phyloP scores from a whole-genome alignment of 768 basidiomycete genomes.

The Kwoniella newhampshirensis region DNA sequence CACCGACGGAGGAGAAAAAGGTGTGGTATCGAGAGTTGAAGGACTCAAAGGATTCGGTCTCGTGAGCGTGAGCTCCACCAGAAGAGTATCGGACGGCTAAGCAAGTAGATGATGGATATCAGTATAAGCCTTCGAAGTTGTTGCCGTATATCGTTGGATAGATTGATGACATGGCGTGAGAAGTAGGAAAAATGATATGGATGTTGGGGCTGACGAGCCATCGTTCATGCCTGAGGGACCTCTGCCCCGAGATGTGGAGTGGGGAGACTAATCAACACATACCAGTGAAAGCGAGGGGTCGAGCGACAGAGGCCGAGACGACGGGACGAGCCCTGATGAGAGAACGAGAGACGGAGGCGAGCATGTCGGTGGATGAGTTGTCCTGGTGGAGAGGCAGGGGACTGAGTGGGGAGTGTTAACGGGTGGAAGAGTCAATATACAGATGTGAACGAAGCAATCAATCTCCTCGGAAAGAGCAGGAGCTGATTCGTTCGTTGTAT shows the following conservation, averaged over 20 bases:
- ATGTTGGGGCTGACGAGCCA: background rate
- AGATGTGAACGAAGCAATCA: too few relatives aligned
- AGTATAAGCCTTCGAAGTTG: background rate
- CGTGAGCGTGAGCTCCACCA: constrained; percentile 61
- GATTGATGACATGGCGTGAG: background rate
- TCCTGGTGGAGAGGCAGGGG: background rate
- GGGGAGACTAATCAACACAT: background rate
- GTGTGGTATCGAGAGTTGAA: constrained; percentile 90
- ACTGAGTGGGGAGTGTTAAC: constrained; percentile 21
- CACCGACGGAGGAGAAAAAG: constrained; percentile 90
- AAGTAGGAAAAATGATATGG: background rate
- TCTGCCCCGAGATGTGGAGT: background rate
- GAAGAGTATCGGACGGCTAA: constrained; percentile 42
- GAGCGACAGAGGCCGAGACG: constrained; percentile 13
- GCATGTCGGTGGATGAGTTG: constrained; percentile 18
- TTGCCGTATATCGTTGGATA: background rate
- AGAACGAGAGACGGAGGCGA: constrained; percentile 31
- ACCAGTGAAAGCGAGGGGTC: constrained; percentile 31
- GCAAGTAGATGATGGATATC: background rate
- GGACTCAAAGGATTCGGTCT: constrained; percentile 87
- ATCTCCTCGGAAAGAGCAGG: too few relatives aligned
- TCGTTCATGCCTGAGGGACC: background rate
- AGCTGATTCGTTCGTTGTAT: too few relatives aligned
- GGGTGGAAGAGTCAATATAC: too few relatives aligned
- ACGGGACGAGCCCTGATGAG: constrained; percentile 26